phyloP scores from a whole-genome alignment of 164 flowering plant species.

The Liquidambar formosana region DNA sequence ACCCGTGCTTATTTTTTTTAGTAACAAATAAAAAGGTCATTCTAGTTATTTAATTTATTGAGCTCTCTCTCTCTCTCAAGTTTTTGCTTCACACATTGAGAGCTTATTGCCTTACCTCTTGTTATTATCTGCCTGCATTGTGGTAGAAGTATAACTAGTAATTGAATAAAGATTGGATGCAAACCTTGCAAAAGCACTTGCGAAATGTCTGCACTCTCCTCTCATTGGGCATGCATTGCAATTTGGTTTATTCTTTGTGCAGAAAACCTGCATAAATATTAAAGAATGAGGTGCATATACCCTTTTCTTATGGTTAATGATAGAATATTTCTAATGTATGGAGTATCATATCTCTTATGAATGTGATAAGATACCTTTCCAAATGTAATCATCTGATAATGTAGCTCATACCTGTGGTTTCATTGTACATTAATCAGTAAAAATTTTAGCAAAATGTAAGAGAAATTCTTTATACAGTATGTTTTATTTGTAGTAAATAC shows the following conservation, averaged over 20 bases:
- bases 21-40: no score
- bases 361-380: constrained; percentile 81
- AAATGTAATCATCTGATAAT: constrained; percentile 94
- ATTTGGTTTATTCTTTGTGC: constrained; percentile 91
- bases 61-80: no score
- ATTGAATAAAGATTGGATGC: background rate
- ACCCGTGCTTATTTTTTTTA: no score
- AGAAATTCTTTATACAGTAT: background rate
- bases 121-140: background rate
- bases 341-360: background rate
- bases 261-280: constrained; percentile 70
- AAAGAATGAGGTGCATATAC: background rate
- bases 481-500: background rate
- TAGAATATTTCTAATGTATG: background rate
- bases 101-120: background rate
- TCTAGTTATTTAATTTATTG: no score
- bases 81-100: background rate
- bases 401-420: constrained; percentile 82
- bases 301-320: background rate
- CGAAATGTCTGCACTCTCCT: constrained; percentile 92
- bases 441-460: background rate
- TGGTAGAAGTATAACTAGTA: background rate
- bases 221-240: constrained; percentile 98
- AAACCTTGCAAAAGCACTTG: constrained; percentile 94
- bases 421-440: constrained; percentile 14